These are phyloP conservation scores for Astrothelium macrocarpum DNA, from an alignment of 495 filamentous ascomycete genomes.

Conservation along the genomic window DNA sequence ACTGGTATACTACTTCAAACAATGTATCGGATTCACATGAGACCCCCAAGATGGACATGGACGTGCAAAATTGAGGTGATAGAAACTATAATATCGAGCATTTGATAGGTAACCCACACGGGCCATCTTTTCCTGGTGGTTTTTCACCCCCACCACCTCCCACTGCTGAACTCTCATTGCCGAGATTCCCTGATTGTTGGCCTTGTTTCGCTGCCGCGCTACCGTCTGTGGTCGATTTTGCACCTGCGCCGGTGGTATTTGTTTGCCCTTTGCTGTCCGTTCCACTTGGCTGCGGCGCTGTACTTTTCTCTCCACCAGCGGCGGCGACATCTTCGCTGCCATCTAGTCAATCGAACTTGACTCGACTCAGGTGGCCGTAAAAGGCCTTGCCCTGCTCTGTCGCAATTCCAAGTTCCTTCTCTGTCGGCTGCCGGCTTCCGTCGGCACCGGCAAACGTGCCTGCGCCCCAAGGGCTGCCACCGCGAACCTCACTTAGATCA, in stretches of 20 bases:
- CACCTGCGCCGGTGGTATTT: conserved; percentile 5
- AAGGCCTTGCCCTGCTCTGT: conserved; percentile 75
- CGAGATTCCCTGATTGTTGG: neutral
- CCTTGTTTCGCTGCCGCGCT: conserved; percentile 7
- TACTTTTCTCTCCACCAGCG: conserved; percentile 13
- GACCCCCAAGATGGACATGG: too few species aligned
- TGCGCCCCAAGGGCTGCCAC: conserved; percentile 86
- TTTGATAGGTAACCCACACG: conserved; percentile 61
- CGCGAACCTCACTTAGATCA: conserved; percentile 66
- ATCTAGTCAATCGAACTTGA: conserved; percentile 76
- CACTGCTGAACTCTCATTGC: neutral
- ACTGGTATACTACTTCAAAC: neutral
- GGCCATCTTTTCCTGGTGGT: conserved; percentile 40
- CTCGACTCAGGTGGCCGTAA: conserved; percentile 67
- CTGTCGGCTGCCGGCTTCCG: conserved; percentile 70
- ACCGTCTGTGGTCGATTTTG: conserved; percentile 1
- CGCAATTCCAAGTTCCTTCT: conserved; percentile 67
- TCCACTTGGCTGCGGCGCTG: neutral
- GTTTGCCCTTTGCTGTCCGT: neutral
- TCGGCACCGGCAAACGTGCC: conserved; percentile 76
- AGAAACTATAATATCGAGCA: conserved; percentile 48
- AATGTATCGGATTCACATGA: too few species aligned
- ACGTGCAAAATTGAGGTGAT: neutral
- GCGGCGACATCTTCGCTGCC: conserved; percentile 30
- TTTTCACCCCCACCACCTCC: conserved; percentile 15